phyloP scores from a whole-genome alignment of 2,329 filamentous ascomycete genomes.

The Dactylellina drechsleri region DNA sequence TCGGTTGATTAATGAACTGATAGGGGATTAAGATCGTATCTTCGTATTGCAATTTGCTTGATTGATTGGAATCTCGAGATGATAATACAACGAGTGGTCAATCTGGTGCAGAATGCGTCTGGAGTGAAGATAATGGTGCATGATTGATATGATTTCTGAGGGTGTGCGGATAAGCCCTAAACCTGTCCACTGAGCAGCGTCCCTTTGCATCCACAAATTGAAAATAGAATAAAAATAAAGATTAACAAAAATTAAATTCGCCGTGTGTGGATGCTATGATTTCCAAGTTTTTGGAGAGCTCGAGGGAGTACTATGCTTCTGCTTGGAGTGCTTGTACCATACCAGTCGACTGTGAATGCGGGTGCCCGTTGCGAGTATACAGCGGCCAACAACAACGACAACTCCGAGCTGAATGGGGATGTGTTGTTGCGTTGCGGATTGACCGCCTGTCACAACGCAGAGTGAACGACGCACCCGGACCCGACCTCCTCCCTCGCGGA shows the following conservation, averaged over 20 bases:
- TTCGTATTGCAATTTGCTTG: neutral
- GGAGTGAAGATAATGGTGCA: constrained; percentile 12
- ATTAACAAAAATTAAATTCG: neutral
- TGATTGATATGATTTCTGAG: constrained; percentile 1
- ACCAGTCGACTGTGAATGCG: neutral
- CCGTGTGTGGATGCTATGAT: too few species aligned
- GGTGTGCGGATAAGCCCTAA: constrained; percentile 52
- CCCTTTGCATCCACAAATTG: neutral
- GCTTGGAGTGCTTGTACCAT: neutral
- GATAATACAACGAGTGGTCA: neutral
- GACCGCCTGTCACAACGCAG: constrained; percentile 12
- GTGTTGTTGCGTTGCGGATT: constrained; percentile 40
- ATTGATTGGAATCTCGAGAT: constrained; percentile 4
- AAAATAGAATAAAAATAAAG: constrained; percentile 5
- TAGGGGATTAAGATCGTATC: too few species aligned
- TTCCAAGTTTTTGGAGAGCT: neutral
- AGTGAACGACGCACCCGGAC: neutral
- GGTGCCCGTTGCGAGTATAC: neutral
- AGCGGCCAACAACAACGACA: neutral
- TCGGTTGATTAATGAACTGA: neutral
- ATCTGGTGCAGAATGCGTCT: neutral
- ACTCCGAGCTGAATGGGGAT: constrained; percentile 4
- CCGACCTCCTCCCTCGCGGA: constrained; percentile 12
- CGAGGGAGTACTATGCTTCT: too few species aligned
- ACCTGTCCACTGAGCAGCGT: constrained; percentile 26